A percentile compares a stretch with the other conserved stretches of the same genome.
Evolutionary conservation across 1,284 basidiomycete species (phyloP).

Genomic region (Acaromyces ingoldii): DNA sequence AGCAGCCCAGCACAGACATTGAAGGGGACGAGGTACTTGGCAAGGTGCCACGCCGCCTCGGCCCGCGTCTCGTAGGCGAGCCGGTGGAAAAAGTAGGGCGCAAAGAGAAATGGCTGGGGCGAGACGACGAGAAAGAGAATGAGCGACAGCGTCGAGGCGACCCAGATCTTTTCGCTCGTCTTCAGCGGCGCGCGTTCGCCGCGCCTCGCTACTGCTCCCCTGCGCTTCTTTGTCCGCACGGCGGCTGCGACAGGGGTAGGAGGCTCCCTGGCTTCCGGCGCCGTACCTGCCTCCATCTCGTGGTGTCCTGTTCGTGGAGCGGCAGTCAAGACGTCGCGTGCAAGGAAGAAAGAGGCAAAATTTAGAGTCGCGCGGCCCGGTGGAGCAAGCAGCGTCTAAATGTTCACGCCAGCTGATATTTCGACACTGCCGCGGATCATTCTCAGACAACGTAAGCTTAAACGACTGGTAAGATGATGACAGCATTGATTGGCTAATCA

Average conservation of each 20-base stretch:
- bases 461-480: too few relatives aligned
- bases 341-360: too few relatives aligned
- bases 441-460: too few relatives aligned
- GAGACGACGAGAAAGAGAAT: constrained; percentile 37
- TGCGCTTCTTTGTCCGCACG: neutral
- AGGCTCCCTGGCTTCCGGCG: neutral
- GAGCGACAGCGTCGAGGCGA: constrained; percentile 19
- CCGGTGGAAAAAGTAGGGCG: constrained; percentile 21
- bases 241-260: neutral
- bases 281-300: too few relatives aligned
- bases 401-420: too few relatives aligned
- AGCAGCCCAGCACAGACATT: constrained; percentile 57
- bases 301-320: too few relatives aligned
- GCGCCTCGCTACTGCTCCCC: neutral
- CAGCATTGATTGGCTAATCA: neutral
- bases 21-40: constrained; percentile 74
- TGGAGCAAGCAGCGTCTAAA: too few relatives aligned
- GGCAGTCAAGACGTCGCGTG: too few relatives aligned
- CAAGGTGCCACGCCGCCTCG: constrained; percentile 58
- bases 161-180: constrained; percentile 8
- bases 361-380: too few relatives aligned
- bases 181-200: neutral
- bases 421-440: too few relatives aligned
- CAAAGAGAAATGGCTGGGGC: constrained; percentile 40
- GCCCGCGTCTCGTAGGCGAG: constrained; percentile 23